Conservation (phyloP, 495 filamentous ascomycete species). For the Podospora anserina region DNA sequence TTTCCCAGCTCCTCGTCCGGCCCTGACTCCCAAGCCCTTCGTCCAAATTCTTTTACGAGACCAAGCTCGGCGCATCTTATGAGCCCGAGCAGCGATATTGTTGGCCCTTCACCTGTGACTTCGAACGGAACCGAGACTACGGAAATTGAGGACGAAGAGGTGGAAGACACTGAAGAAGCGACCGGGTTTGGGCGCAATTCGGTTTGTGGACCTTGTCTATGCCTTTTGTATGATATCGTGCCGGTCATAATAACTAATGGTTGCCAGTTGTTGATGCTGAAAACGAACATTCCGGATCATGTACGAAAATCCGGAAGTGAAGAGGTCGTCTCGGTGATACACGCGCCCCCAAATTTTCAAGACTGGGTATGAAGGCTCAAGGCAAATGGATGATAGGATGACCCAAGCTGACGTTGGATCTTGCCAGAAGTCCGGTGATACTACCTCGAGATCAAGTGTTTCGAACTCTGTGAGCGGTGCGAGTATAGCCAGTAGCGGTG, state of each 20-base stretch:
- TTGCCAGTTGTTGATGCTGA: constrained; percentile 55
- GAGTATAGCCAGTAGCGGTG: constrained; percentile 26
- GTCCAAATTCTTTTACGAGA: constrained; percentile 40
- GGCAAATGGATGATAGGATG: not conserved
- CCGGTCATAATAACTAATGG: constrained; percentile 23
- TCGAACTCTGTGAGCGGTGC: constrained; percentile 24
- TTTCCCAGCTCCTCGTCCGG: constrained; percentile 39
- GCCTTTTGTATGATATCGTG: not conserved
- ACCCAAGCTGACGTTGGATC: constrained; percentile 17
- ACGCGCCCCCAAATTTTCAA: constrained; percentile 75
- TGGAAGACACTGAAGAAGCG: constrained; percentile 35
- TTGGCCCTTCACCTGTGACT: constrained; percentile 73
- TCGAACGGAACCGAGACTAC: constrained; percentile 69
- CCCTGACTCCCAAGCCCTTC: constrained; percentile 39
- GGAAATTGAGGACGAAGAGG: constrained; percentile 71
- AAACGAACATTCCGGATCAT: constrained; percentile 54
- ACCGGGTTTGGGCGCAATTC: constrained; percentile 35
- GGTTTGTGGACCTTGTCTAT: constrained; percentile 25
- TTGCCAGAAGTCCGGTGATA: constrained; percentile 38
- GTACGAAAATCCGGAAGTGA: constrained; percentile 57
- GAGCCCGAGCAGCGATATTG: constrained; percentile 52
- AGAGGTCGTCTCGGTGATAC: constrained; percentile 81
- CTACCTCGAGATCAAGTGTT: constrained; percentile 22
- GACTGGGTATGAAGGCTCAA: constrained; percentile 57
- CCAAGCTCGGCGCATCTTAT: constrained; percentile 41